Conservation (phyloP, 148 eudicot genomes). For the Rhododendron williamsianum region DNA sequence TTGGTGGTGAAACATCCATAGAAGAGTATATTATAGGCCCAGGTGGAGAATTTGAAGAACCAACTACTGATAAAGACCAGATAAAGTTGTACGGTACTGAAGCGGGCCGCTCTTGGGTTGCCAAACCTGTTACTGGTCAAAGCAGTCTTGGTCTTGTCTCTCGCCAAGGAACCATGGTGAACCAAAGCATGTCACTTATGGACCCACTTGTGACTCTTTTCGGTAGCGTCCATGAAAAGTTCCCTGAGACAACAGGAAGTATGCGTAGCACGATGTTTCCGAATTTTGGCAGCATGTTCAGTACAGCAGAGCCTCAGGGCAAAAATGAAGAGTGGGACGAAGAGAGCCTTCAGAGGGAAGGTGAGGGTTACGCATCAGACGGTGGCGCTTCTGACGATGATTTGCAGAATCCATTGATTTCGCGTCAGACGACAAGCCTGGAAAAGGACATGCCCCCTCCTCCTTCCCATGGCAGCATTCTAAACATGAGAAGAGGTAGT, state of each 20-base stretch:
- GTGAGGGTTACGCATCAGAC: conserved; percentile 33
- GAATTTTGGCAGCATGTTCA: conserved; percentile 71
- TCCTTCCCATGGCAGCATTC: conserved; percentile 34
- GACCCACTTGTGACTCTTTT: conserved; percentile 85
- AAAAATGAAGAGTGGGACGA: conserved; percentile 73
- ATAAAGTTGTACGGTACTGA: conserved; percentile 58
- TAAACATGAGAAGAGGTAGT: conserved; percentile 52
- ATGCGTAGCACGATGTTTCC: conserved; percentile 59
- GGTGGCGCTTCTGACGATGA: conserved; percentile 52
- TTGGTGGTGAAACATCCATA: conserved; percentile 69
- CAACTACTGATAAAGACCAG: conserved; percentile 27
- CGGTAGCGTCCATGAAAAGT: conserved; percentile 75
- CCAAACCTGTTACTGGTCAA: conserved; percentile 67
- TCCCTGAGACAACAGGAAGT: conserved; percentile 55
- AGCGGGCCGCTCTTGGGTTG: conserved; percentile 66
- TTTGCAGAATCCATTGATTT: conserved; percentile 59
- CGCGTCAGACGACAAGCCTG: conserved; percentile 52
- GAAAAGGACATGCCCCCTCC: conserved; percentile 47
- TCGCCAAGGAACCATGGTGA: conserved; percentile 65
- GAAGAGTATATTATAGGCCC: conserved; percentile 76
- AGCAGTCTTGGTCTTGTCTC: conserved; percentile 48
- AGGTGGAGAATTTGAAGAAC: conserved; percentile 40
- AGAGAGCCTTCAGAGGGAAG: conserved; percentile 50
- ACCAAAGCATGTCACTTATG: conserved; percentile 36
- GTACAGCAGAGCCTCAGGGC: conserved; percentile 34